Percentiles rank a stretch among this genome's conserved stretches.
Conservation (phyloP, 768 basidiomycete genomes). For the Boletus bicolor region DNA sequence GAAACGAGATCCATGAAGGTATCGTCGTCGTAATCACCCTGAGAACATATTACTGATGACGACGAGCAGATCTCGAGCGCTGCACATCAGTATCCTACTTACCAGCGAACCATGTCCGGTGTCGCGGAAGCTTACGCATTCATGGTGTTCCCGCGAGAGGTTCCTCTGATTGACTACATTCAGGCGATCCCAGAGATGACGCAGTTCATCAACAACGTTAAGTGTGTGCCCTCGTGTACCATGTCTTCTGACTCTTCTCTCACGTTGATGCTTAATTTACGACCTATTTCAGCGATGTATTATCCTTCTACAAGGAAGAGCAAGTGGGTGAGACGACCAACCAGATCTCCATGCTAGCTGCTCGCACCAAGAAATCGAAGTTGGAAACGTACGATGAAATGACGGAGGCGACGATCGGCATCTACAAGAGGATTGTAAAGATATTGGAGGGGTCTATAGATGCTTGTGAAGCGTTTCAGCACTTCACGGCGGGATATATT, state of each 20-base stretch:
- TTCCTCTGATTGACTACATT: conserved; percentile 33
- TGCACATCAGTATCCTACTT: conserved; percentile 29
- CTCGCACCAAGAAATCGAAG: conserved; percentile 23
- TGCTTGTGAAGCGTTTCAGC: conserved; percentile 19
- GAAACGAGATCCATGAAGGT: conserved; percentile 31
- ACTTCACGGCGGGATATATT: conserved; percentile 24
- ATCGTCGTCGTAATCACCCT: background rate
- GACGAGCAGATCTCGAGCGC: conserved; percentile 15
- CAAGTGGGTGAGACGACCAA: conserved; percentile 33
- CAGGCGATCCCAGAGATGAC: conserved; percentile 40
- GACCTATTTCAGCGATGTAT: conserved; percentile 32
- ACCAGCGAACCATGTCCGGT: conserved; percentile 31
- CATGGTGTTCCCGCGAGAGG: conserved; percentile 34
- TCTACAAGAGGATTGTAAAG: conserved; percentile 22
- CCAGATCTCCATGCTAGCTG: conserved; percentile 33
- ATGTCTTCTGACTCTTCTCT: background rate
- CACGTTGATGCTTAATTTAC: background rate
- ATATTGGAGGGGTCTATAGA: conserved; percentile 21
- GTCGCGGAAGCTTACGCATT: conserved; percentile 34
- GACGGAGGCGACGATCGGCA: conserved; percentile 24
- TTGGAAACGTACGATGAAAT: conserved; percentile 25
- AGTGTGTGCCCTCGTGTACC: conserved; percentile 28
- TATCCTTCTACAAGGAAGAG: conserved; percentile 45
- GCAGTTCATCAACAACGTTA: conserved; percentile 33
- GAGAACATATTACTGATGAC: background rate